Evolutionary conservation across 192 early-diverging fungal genomes (phyloP).

Genomic region (Podila horticola): DNA sequence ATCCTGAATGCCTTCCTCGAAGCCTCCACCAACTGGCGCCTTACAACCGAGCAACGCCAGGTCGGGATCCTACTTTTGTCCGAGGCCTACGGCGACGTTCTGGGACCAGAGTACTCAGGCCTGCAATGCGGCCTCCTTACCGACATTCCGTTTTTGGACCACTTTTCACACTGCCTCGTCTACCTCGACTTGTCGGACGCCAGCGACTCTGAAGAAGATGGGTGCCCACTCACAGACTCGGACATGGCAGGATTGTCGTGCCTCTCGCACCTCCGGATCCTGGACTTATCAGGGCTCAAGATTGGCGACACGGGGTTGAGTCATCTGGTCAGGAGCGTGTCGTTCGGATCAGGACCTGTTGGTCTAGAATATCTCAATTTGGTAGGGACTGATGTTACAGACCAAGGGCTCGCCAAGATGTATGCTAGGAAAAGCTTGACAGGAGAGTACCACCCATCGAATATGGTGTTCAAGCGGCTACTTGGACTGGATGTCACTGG

Average conservation of each 20-base stretch:
- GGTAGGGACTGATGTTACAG: slow-evolving; percentile 19
- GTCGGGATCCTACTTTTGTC: slow-evolving; percentile 31
- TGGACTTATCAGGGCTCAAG: slow-evolving; percentile 18
- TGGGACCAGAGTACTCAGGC: slow-evolving; percentile 38
- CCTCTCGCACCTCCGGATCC: slow-evolving; percentile 19
- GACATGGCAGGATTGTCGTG: slow-evolving; percentile 30
- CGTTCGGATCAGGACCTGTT: slow-evolving; percentile 27
- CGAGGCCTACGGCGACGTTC: slow-evolving; percentile 21
- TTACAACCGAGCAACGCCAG: slow-evolving; percentile 41
- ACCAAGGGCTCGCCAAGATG: slow-evolving; percentile 5
- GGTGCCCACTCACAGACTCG: slow-evolving; percentile 15
- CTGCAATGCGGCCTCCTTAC: slow-evolving; percentile 18
- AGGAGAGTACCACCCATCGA: neutral
- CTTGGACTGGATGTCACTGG: slow-evolving; percentile 36
- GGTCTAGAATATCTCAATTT: slow-evolving; percentile 28
- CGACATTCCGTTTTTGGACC: slow-evolving; percentile 22
- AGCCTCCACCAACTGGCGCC: slow-evolving; percentile 15
- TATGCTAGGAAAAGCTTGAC: neutral
- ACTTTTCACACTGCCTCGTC: slow-evolving; percentile 35
- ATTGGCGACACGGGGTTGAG: slow-evolving; percentile 40
- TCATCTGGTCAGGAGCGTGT: slow-evolving; percentile 41
- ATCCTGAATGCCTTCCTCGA: slow-evolving; percentile 17
- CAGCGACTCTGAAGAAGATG: neutral
- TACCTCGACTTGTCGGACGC: slow-evolving; percentile 37
- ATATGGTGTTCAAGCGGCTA: slow-evolving; percentile 18